These are phyloP conservation scores for Cryptococcus sp. DNA, from an alignment of 1,284 basidiomycete species.

Conservation along the genomic window DNA sequence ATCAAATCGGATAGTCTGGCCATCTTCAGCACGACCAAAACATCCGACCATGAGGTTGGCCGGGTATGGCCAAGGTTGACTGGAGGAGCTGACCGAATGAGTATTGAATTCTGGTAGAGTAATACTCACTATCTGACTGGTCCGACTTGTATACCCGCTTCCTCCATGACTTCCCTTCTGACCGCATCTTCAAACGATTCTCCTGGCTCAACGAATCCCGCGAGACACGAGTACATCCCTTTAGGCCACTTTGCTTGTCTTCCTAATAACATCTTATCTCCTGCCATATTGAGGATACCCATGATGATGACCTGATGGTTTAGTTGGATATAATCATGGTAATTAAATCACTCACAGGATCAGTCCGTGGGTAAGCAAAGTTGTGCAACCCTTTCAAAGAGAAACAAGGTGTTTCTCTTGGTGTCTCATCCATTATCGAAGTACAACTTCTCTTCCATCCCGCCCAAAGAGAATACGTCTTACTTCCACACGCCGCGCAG, in stretches of 20 bases:
- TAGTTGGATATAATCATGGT: background rate
- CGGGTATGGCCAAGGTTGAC: constrained; percentile 65
- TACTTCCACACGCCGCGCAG: constrained; percentile 80
- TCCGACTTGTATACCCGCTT: constrained; percentile 81
- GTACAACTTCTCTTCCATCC: constrained; percentile 90
- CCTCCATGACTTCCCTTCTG: constrained; percentile 87
- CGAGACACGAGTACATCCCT: constrained; percentile 73
- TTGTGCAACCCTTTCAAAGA: constrained; percentile 76
- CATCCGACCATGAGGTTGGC: constrained; percentile 89
- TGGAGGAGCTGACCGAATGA: constrained; percentile 34
- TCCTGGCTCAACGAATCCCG: constrained; percentile 89
- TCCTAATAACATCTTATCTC: constrained; percentile 79
- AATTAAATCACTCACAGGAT: constrained; percentile 50
- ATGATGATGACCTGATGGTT: constrained; percentile 72
- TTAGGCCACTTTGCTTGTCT: constrained; percentile 56
- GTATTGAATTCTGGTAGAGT: too few relatives aligned
- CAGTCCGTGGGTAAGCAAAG: constrained; percentile 81
- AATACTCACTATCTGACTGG: constrained; percentile 72
- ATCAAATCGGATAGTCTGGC: constrained; percentile 72
- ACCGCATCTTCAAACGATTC: constrained; percentile 94
- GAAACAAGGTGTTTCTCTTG: constrained; percentile 35
- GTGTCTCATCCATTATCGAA: constrained; percentile 50
- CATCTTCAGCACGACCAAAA: constrained; percentile 63
- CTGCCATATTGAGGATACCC: constrained; percentile 71
- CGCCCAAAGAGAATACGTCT: constrained; percentile 82